Conservation (phyloP, 768 basidiomycete genomes). For the Lepiota brunneoincarnata region DNA sequence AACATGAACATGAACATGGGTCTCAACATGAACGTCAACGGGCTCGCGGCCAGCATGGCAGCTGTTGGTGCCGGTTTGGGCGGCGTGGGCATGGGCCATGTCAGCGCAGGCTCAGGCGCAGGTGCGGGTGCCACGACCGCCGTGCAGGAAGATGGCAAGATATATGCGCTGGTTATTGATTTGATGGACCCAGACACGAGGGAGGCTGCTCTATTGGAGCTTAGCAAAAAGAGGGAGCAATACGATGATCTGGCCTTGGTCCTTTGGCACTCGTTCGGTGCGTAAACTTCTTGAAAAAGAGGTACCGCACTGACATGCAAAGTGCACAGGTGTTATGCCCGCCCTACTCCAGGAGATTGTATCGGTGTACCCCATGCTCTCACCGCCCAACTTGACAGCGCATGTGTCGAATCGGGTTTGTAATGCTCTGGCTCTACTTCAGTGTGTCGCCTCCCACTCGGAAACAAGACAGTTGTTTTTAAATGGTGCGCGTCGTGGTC, state of each 20-base stretch:
- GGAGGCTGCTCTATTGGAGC: constrained; percentile 87
- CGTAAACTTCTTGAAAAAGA: constrained; percentile 11
- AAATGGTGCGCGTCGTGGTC: constrained; percentile 60
- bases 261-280: constrained; percentile 98
- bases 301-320: neutral
- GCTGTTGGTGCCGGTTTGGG: neutral
- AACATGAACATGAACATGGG: constrained; percentile 21
- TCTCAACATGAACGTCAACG: constrained; percentile 22
- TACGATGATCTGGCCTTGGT: constrained; percentile 98
- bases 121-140: constrained; percentile 15
- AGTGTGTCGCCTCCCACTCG: constrained; percentile 97
- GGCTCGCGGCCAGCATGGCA: constrained; percentile 19
- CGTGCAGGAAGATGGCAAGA: constrained; percentile 66
- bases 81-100: neutral
- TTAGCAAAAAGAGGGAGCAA: constrained; percentile 98
- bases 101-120: constrained; percentile 11
- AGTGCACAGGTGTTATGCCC: constrained; percentile 85
- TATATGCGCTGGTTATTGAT: constrained; percentile 87
- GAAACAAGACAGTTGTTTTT: constrained; percentile 96
- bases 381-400: constrained; percentile 93
- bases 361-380: constrained; percentile 93
- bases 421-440: constrained; percentile 95
- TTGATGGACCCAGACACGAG: constrained; percentile 79
- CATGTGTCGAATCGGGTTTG: constrained; percentile 98
- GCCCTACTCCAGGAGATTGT: constrained; percentile 97